A percentile compares a stretch with the other conserved stretches of the same genome.
phyloP scores from a whole-genome alignment of 1,284 basidiomycete species.

The Apiotrichum sp. region DNA sequence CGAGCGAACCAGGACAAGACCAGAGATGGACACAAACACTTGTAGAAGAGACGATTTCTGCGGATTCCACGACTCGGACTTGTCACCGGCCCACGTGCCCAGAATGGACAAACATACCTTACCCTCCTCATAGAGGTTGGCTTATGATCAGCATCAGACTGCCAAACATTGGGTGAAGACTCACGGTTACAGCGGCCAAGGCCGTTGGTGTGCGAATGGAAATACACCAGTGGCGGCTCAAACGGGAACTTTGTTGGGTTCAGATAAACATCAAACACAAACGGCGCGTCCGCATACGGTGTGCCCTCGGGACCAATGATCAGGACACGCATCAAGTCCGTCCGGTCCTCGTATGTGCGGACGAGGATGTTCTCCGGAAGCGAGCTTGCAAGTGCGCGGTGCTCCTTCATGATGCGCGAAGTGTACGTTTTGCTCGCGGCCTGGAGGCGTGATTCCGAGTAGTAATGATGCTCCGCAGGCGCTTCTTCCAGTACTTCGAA shows the following conservation, averaged over 20 bases:
- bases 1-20: conserved; percentile 82
- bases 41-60: conserved; percentile 72
- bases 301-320: conserved; percentile 92
- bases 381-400: conserved; percentile 68
- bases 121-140: conserved; percentile 88
- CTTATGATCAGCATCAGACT: conserved; percentile 38
- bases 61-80: conserved; percentile 71
- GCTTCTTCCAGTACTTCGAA: conserved; percentile 70
- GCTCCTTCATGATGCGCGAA: conserved; percentile 70
- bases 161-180: not conserved
- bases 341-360: conserved; percentile 60
- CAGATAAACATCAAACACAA: conserved; percentile 89
- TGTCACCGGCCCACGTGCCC: conserved; percentile 86
- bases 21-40: conserved; percentile 88
- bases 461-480: conserved; percentile 74
- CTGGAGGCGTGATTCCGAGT: conserved; percentile 49
- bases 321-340: conserved; percentile 76
- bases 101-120: conserved; percentile 89
- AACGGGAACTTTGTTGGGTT: conserved; percentile 75
- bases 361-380: conserved; percentile 57
- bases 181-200: conserved; percentile 66
- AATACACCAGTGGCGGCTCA: conserved; percentile 79
- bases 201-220: conserved; percentile 88
- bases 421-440: conserved; percentile 68
- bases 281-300: conserved; percentile 86